Evolutionary conservation across 176 grass and related monocot species (phyloP).

Genomic region (Ampelocalamus luodianensis): DNA sequence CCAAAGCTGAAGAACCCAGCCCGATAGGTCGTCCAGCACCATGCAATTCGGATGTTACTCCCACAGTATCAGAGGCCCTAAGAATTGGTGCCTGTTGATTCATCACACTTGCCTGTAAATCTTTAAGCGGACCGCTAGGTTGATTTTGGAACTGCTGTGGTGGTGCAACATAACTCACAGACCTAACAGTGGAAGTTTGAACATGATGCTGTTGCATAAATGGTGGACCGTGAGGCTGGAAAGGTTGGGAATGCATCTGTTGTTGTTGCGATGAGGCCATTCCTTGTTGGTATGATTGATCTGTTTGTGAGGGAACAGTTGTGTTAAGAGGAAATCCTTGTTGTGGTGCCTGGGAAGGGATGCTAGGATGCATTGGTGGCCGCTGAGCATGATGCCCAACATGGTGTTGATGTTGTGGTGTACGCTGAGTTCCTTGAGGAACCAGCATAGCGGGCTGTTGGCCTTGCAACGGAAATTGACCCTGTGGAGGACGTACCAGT

Average conservation of each 20-base stretch:
- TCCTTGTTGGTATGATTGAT: slow-evolving; percentile 62
- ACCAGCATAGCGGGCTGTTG: slow-evolving; percentile 56
- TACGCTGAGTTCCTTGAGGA: slow-evolving; percentile 52
- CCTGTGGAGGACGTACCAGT: slow-evolving; percentile 49
- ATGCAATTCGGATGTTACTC: not conserved
- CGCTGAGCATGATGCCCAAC: slow-evolving; percentile 53
- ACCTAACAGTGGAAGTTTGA: slow-evolving; percentile 43
- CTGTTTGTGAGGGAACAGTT: slow-evolving; percentile 48
- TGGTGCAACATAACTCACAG: slow-evolving; percentile 46
- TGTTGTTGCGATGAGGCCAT: slow-evolving; percentile 57
- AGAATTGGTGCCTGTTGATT: no score
- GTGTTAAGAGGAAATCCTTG: slow-evolving; percentile 54
- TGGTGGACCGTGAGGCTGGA: slow-evolving; percentile 46
- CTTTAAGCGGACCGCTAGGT: slow-evolving; percentile 36
- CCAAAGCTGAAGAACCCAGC: slow-evolving; percentile 26
- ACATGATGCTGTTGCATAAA: slow-evolving; percentile 52
- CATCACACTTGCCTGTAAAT: not conserved
- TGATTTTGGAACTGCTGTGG: slow-evolving; percentile 63
- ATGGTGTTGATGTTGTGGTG: slow-evolving; percentile 60
- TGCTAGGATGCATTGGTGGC: slow-evolving; percentile 47
- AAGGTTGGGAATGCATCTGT: slow-evolving; percentile 47
- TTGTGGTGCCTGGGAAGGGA: slow-evolving; percentile 50
- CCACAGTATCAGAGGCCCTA: no score
- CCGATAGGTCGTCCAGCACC: slow-evolving; percentile 34
- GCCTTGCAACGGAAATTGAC: slow-evolving; percentile 47